phyloP scores from a whole-genome alignment of 1,284 basidiomycete genomes.

The Trametes hirsuta region DNA sequence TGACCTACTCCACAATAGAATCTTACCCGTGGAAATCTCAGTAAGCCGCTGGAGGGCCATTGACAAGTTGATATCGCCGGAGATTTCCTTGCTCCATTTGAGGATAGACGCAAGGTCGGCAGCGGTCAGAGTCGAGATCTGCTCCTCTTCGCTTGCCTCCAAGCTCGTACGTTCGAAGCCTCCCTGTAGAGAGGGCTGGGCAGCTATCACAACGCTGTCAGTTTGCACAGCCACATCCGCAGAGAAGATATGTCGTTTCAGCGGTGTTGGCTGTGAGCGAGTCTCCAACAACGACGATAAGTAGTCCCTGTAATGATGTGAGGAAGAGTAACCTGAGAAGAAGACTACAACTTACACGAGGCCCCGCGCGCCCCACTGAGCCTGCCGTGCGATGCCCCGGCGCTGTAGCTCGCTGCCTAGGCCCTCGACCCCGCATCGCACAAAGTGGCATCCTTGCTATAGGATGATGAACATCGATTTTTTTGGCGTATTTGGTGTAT shows the following conservation, averaged over 20 bases:
- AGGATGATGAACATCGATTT: conserved; percentile 4
- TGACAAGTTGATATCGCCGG: conserved; percentile 67
- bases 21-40: conserved; percentile 65
- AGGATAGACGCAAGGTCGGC: conserved; percentile 64
- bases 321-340: neutral
- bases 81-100: conserved; percentile 74
- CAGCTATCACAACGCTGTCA: conserved; percentile 47
- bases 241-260: conserved; percentile 59
- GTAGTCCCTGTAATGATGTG: conserved; percentile 43
- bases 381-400: conserved; percentile 63
- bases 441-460: conserved; percentile 72
- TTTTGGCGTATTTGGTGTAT: neutral
- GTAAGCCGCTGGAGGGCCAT: conserved; percentile 66
- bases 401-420: conserved; percentile 66
- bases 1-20: neutral
- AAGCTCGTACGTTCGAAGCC: conserved; percentile 39
- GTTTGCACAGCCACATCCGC: conserved; percentile 67
- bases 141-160: conserved; percentile 52
- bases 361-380: conserved; percentile 72
- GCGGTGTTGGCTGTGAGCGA: conserved; percentile 44
- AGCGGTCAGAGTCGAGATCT: conserved; percentile 51
- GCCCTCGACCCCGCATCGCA: conserved; percentile 66
- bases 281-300: conserved; percentile 50
- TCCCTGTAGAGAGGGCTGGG: conserved; percentile 35
- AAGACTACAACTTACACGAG: conserved; percentile 54